Percentiles rank a stretch among this genome's conserved stretches.
Evolutionary conservation across 2,329 filamentous ascomycete genomes (phyloP).

Genomic region (Curvularia eragrostidis): DNA sequence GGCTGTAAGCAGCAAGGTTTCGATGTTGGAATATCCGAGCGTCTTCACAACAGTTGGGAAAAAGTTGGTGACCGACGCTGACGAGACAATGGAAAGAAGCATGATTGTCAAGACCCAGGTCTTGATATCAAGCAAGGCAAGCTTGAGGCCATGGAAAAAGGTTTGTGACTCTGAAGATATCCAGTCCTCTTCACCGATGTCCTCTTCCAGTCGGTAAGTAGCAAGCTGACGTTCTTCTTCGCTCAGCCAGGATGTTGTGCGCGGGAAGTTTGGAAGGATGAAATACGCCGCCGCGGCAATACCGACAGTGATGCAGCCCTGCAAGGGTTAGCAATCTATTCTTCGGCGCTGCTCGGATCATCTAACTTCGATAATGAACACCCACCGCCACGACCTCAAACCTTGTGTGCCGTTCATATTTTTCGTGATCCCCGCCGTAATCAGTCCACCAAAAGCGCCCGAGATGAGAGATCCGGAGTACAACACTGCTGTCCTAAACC

Average conservation of each 20-base stretch:
- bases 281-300: slow-evolving; percentile 65
- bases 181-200: slow-evolving; percentile 52
- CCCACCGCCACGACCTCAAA: slow-evolving; percentile 68
- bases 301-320: slow-evolving; percentile 69
- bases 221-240: slow-evolving; percentile 51
- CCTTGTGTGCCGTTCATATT: slow-evolving; percentile 67
- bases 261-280: slow-evolving; percentile 72
- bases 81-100: slow-evolving; percentile 51
- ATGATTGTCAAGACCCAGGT: slow-evolving; percentile 51
- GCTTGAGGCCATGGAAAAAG: slow-evolving; percentile 50
- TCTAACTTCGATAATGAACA: slow-evolving; percentile 68
- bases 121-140: slow-evolving; percentile 51
- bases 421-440: slow-evolving; percentile 67
- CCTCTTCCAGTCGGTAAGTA: slow-evolving; percentile 47
- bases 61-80: slow-evolving; percentile 55
- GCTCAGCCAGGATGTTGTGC: slow-evolving; percentile 51
- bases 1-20: slow-evolving; percentile 58
- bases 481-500: slow-evolving; percentile 68
- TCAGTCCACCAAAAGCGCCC: slow-evolving; percentile 72
- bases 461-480: slow-evolving; percentile 74
- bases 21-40: slow-evolving; percentile 62
- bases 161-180: slow-evolving; percentile 44
- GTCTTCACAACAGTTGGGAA: slow-evolving; percentile 70
- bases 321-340: neutral
- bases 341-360: neutral